These are phyloP conservation scores for Chenopodium quinoa DNA, from an alignment of 148 eudicot genomes.

Conservation along the genomic window DNA sequence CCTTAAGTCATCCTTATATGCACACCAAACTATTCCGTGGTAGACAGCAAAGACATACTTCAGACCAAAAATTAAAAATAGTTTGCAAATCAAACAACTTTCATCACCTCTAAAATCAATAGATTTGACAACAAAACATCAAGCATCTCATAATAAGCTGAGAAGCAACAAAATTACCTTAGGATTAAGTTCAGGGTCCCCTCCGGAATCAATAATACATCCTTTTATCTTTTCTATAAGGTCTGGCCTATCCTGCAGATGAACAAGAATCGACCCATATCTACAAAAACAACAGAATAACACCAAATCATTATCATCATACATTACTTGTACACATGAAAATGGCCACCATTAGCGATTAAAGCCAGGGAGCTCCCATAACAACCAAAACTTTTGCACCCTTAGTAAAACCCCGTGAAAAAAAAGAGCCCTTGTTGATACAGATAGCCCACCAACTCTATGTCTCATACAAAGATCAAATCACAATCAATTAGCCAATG, in stretches of 20 bases:
- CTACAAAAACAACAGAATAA: slow-evolving; percentile 40
- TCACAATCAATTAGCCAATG: not conserved
- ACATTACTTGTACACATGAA: not conserved
- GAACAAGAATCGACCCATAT: slow-evolving; percentile 76
- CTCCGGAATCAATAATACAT: slow-evolving; percentile 89
- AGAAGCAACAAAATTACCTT: slow-evolving; percentile 46
- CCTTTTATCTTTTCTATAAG: slow-evolving; percentile 75
- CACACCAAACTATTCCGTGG: not conserved
- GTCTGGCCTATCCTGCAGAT: slow-evolving; percentile 59
- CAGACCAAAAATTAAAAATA: not conserved
- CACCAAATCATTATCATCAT: not conserved
- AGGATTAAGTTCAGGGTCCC: slow-evolving; percentile 79
- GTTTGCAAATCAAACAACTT: not conserved
- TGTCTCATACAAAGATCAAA: slow-evolving; percentile 8
- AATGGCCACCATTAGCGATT: not conserved
- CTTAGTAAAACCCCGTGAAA: not conserved
- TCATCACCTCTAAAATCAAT: not conserved
- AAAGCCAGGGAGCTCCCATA: not conserved
- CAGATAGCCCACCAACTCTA: not conserved
- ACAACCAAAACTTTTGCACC: not conserved
- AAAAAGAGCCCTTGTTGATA: not conserved
- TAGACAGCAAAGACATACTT: not conserved
- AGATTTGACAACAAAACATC: not conserved
- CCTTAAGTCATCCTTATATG: not conserved
- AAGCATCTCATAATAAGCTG: not conserved